Percentiles rank a stretch among this genome's conserved stretches.
These are phyloP conservation scores for Amanita rubescens DNA, from an alignment of 768 basidiomycete genomes.

Conservation along the genomic window DNA sequence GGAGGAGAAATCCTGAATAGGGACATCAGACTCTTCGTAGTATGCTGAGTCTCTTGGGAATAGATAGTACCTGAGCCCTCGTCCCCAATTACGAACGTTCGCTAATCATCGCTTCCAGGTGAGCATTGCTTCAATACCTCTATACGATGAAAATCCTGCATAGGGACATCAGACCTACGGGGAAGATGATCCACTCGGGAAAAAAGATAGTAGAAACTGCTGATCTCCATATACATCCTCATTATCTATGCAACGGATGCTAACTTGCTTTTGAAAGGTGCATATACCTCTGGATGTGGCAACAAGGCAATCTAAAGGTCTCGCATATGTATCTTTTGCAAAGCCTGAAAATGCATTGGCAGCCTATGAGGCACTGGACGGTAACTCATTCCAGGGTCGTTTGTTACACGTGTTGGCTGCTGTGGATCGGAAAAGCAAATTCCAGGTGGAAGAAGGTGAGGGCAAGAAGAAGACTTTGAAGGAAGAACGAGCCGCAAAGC, in stretches of 20 bases:
- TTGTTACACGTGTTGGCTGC: conserved; percentile 87
- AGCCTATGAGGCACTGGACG: conserved; percentile 77
- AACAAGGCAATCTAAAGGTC: conserved; percentile 41
- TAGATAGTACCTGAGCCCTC: conserved; percentile 48
- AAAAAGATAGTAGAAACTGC: conserved; percentile 42
- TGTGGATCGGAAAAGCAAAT: conserved; percentile 52
- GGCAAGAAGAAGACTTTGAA: conserved; percentile 43
- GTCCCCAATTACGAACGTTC: conserved; percentile 2
- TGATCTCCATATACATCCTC: conserved; percentile 14
- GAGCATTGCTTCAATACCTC: conserved; percentile 14
- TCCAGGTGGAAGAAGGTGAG: conserved; percentile 34
- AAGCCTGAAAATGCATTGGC: conserved; percentile 38
- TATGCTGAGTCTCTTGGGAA: conserved; percentile 25
- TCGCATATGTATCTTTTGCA: conserved; percentile 44
- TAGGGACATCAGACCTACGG: conserved; percentile 65
- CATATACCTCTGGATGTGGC: conserved; percentile 40
- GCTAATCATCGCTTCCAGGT: conserved; percentile 30
- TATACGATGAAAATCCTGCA: conserved; percentile 35
- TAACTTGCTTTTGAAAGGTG: conserved; percentile 26
- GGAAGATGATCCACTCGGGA: conserved; percentile 49
- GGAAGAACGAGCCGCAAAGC: conserved; percentile 55
- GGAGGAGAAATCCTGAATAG: conserved; percentile 44
- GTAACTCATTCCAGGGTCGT: conserved; percentile 84
- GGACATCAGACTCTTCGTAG: conserved; percentile 46
- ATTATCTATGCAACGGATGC: neutral